phyloP scores from a whole-genome alignment of 306 rosid genomes.

The Alnus rubra region DNA sequence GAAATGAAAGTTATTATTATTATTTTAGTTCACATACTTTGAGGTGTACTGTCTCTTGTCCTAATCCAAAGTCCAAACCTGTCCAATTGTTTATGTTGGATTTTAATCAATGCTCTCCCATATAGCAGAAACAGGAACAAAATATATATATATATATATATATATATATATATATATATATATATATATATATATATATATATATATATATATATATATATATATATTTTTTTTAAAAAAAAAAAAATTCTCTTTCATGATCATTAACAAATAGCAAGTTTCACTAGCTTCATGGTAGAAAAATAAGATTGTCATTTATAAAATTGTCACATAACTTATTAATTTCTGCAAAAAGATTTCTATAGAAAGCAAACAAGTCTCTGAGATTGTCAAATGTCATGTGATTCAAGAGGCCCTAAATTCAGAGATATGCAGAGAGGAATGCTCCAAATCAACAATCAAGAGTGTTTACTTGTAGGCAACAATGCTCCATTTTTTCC shows the following conservation, averaged over 20 bases:
- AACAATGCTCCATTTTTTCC: no score
- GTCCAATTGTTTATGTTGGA: slow-evolving; percentile 22
- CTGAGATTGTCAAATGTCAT: neutral
- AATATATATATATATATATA: no score
- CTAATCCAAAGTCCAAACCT: slow-evolving; percentile 34
- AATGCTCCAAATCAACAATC: no score
- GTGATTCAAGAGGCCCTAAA: neutral
- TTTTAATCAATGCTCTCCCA: neutral
- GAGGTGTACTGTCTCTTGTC: slow-evolving; percentile 30
- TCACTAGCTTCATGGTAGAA: neutral
- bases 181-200: no score
- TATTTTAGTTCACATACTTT: slow-evolving; percentile 12
- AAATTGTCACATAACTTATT: neutral
- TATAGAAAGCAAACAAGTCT: neutral
- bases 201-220: no score
- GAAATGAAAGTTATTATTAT: neutral
- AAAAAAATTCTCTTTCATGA: neutral
- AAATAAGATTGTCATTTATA: neutral
- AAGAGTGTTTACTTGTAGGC: no score
- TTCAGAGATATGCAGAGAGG: neutral
- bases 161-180: no score
- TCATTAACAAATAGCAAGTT: neutral
- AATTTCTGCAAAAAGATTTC: neutral
- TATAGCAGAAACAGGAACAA: neutral
- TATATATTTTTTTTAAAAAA: no score